These are phyloP conservation scores for Termitomyces sp. DNA, from an alignment of 768 basidiomycete genomes.

Conservation along the genomic window DNA sequence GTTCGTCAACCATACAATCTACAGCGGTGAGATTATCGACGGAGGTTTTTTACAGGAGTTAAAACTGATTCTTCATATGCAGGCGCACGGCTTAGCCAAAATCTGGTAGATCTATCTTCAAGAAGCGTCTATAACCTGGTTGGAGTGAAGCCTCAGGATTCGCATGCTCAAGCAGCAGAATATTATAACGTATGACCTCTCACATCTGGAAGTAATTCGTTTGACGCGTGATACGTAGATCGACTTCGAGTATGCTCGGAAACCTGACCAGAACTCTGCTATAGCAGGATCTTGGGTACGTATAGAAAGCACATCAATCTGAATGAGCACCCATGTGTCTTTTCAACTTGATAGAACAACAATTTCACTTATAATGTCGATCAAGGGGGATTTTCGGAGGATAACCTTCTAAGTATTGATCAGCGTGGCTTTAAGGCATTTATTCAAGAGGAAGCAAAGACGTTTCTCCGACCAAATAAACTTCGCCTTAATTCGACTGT, in stretches of 20 bases:
- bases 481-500: slow-evolving; percentile 48
- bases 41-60: background rate
- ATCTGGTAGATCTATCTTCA: background rate
- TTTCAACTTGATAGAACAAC: slow-evolving; percentile 38
- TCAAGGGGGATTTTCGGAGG: slow-evolving; percentile 53
- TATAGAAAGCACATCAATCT: background rate
- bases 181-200: too few species aligned
- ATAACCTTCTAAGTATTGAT: slow-evolving; percentile 51
- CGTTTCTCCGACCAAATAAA: slow-evolving; percentile 45
- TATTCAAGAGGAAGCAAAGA: slow-evolving; percentile 49
- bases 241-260: too few species aligned
- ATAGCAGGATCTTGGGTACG: background rate
- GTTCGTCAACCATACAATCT: too few species aligned
- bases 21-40: too few species aligned
- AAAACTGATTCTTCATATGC: background rate
- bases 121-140: background rate
- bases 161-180: too few species aligned
- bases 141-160: background rate
- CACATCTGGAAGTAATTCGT: too few species aligned
- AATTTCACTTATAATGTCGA: slow-evolving; percentile 53
- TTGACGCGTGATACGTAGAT: too few species aligned
- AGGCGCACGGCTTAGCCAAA: background rate
- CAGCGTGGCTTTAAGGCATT: slow-evolving; percentile 57
- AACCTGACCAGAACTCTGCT: too few species aligned
- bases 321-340: background rate